Evolutionary conservation across 2,329 filamentous ascomycete genomes (phyloP).

Genomic region (Apiospora koreana): DNA sequence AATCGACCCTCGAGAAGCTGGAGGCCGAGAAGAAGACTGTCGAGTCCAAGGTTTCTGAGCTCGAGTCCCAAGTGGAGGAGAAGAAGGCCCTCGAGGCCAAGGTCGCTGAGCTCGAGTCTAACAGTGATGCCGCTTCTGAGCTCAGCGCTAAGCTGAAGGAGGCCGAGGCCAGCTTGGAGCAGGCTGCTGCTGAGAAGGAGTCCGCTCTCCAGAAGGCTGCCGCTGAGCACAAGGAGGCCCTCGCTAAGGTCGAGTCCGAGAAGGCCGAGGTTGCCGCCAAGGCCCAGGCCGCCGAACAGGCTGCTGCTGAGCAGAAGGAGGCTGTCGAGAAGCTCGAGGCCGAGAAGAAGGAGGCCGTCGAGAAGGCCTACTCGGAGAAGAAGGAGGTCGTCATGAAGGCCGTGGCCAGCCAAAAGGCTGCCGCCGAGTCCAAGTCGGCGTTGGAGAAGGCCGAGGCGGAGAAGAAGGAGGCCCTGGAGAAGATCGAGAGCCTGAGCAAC

Average conservation of each 20-base stretch:
- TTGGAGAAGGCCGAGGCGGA: slow-evolving; percentile 15
- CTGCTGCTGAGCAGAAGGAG: slow-evolving; percentile 14
- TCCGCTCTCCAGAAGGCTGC: slow-evolving; percentile 21
- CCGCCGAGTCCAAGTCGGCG: slow-evolving; percentile 16
- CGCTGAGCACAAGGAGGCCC: slow-evolving; percentile 16
- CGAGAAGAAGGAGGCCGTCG: slow-evolving; percentile 17
- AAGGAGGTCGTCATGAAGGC: slow-evolving; percentile 20
- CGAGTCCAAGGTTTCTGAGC: slow-evolving; percentile 25
- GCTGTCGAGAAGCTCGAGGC: too few relatives aligned
- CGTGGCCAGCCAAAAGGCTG: slow-evolving; percentile 17
- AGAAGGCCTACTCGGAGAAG: slow-evolving; percentile 22
- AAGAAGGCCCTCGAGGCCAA: slow-evolving; percentile 24
- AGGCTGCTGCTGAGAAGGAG: not conserved
- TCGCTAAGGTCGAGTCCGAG: slow-evolving; percentile 16
- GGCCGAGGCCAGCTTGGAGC: slow-evolving; percentile 14
- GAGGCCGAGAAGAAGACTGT: slow-evolving; percentile 24
- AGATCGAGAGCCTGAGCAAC: not conserved
- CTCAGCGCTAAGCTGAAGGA: slow-evolving; percentile 20
- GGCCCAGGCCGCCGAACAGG: slow-evolving; percentile 19
- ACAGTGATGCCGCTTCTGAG: slow-evolving; percentile 22
- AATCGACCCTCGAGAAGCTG: slow-evolving; percentile 26
- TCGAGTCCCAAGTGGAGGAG: slow-evolving; percentile 18
- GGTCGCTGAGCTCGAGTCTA: slow-evolving; percentile 25
- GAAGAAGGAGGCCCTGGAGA: slow-evolving; percentile 16
- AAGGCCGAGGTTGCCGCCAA: slow-evolving; percentile 11